Evolutionary conservation across 306 rosid species (phyloP), one percentile per base, ranked within the genome.

Genomic region (Vicia faba): DNA sequence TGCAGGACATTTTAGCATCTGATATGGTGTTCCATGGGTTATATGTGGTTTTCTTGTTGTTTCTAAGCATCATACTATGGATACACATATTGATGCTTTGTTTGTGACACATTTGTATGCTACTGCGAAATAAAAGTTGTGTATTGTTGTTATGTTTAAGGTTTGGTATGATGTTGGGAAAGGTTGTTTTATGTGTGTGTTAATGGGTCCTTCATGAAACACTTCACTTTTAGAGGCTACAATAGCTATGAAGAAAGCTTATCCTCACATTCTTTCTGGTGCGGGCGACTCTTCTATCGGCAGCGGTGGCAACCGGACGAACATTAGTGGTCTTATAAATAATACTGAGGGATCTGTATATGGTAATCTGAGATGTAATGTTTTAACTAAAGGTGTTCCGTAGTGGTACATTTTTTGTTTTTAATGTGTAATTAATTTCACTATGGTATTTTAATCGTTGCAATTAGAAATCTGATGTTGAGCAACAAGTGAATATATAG

Each of bases 241-340:
- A 3, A 1, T 35, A 15, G 45, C 65, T 36, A 10, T 36, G 46
- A 16, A 2, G 15, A 59, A 10, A n/a, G 46, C 5, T 38, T 60
- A 36, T 60, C 4, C 14, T n/a, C 19, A n/a, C 9, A 8, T 16
- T 49, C 16, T 39, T 7, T 16, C 48, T 29, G 19, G 5, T 1
- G 46, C 7, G 2, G 33, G 0, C 12, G 16, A 16, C 35, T 15
- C 29, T 23, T 4, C 31, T 1, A 6, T 5, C 12, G 46, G 6
- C 12, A 15, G 6, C 2, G 57, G 7, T 5, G 31, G 46, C n/a
- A 26, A 50, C 36, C 38, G 20, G 7, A 12, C 45, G 2, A 14
- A 10, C 23, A 53, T 4, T 62, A 54, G 8, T 5, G 16, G 64
- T 4, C 50, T 14, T 25, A 54, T 68, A 54, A 39, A 68, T 59